phyloP scores from a whole-genome alignment of 148 eudicot species.

The Rhododendron ferrugineum region DNA sequence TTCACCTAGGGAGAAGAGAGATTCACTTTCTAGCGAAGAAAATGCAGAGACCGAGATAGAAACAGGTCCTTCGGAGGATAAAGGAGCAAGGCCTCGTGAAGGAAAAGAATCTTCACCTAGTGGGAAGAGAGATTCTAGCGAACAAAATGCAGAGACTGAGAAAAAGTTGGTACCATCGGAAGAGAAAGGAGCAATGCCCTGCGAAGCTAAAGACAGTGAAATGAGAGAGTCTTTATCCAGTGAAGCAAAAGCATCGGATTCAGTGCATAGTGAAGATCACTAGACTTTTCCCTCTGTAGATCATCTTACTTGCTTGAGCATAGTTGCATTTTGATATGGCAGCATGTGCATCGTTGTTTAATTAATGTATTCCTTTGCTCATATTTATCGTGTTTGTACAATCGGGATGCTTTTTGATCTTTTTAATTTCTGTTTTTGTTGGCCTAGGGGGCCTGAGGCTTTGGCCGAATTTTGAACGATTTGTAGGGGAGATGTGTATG shows the following conservation, averaged over 20 bases:
- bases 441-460: background rate
- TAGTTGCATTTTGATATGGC: background rate
- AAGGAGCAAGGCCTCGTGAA: background rate
- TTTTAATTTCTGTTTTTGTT: background rate
- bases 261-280: background rate
- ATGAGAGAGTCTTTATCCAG: background rate
- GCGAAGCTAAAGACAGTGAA: background rate
- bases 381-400: background rate
- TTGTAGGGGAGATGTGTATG: background rate
- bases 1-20: background rate
- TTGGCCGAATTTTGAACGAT: background rate
- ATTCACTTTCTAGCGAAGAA: background rate
- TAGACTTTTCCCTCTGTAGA: conserved; percentile 3
- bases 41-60: conserved; percentile 9
- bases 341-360: background rate
- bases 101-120: background rate
- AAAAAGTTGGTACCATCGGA: conserved; percentile 5
- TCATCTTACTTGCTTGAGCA: background rate
- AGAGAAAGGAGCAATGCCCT: conserved; percentile 4
- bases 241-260: background rate
- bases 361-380: background rate
- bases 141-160: conserved; percentile 3
- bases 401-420: background rate
- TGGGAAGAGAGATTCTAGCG: background rate
- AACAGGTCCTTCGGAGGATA: conserved; percentile 3